Percentiles rank a stretch among this genome's conserved stretches.
Conservation (phyloP, 192 early-diverging fungal genomes). For the Coemansia sp. region DNA sequence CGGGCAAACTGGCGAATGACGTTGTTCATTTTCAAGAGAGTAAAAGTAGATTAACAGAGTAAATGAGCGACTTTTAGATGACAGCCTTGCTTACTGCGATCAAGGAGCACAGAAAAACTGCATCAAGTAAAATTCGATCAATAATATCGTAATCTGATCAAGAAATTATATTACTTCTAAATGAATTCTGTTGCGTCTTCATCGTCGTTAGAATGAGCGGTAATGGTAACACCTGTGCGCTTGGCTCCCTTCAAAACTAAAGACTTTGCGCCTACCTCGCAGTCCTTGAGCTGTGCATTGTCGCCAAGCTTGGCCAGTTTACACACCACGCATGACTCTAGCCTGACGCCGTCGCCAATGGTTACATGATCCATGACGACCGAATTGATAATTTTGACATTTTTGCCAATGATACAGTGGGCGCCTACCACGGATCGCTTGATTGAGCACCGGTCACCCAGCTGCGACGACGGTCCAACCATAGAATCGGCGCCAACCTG, state of each 20-base stretch:
- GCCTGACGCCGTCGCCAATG: constrained; percentile 89
- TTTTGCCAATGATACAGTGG: constrained; percentile 94
- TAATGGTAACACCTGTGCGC: constrained; percentile 18
- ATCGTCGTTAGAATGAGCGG: constrained; percentile 24
- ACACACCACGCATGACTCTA: constrained; percentile 88
- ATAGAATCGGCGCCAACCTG: constrained; percentile 90
- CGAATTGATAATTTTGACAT: constrained; percentile 94
- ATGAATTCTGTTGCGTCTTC: constrained; percentile 25
- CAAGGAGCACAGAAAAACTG: background rate
- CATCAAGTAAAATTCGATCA: background rate
- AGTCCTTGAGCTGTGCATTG: constrained; percentile 80
- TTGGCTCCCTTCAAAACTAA: constrained; percentile 16
- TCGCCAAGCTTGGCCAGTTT: constrained; percentile 75
- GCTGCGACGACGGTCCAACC: constrained; percentile 84
- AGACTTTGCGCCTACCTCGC: constrained; percentile 59
- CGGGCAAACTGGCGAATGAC: constrained; percentile 17
- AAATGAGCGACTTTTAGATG: background rate
- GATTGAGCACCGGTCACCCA: constrained; percentile 89
- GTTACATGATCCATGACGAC: constrained; percentile 95
- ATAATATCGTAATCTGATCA: background rate
- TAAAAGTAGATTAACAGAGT: background rate
- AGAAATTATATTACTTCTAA: background rate
- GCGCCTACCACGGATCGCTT: constrained; percentile 93
- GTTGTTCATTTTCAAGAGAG: constrained; percentile 22
- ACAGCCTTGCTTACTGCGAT: background rate